Evolutionary conservation across 305 asterid species (phyloP).

Genomic region (Fraxinus albicans): DNA sequence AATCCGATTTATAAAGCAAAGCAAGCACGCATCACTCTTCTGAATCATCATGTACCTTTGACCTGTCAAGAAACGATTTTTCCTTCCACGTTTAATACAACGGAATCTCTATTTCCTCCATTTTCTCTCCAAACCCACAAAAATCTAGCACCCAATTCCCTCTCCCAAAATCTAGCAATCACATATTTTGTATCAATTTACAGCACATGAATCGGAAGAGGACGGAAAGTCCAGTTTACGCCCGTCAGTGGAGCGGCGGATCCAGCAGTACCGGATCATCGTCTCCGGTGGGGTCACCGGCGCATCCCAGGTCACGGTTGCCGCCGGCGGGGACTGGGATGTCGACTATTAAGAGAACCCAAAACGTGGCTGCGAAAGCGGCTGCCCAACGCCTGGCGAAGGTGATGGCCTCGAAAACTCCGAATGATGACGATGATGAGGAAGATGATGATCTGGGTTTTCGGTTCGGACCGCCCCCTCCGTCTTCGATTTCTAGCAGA

Average conservation of each 20-base stretch:
- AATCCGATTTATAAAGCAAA: background rate
- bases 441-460: conserved; percentile 89
- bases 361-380: conserved; percentile 92
- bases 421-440: conserved; percentile 62
- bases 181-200: background rate
- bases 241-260: conserved; percentile 97
- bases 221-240: conserved; percentile 87
- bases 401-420: conserved; percentile 85
- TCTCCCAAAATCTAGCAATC: background rate
- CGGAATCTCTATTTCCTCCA: background rate
- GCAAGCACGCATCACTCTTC: background rate
- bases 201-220: conserved; percentile 62
- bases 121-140: conserved; percentile 15
- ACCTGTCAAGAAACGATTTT: conserved; percentile 18
- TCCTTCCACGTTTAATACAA: conserved; percentile 6
- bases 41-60: background rate
- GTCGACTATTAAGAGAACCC: conserved; percentile 84
- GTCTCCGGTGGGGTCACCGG: conserved; percentile 89
- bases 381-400: conserved; percentile 95
- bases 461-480: conserved; percentile 53
- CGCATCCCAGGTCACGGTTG: conserved; percentile 83
- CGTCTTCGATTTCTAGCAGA: conserved; percentile 37
- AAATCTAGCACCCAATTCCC: conserved; percentile 30
- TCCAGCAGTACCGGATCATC: conserved; percentile 92
- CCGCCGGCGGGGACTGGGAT: conserved; percentile 67